Conservation (phyloP, 176 grass and related monocot species). For the Triticum urartu region DNA sequence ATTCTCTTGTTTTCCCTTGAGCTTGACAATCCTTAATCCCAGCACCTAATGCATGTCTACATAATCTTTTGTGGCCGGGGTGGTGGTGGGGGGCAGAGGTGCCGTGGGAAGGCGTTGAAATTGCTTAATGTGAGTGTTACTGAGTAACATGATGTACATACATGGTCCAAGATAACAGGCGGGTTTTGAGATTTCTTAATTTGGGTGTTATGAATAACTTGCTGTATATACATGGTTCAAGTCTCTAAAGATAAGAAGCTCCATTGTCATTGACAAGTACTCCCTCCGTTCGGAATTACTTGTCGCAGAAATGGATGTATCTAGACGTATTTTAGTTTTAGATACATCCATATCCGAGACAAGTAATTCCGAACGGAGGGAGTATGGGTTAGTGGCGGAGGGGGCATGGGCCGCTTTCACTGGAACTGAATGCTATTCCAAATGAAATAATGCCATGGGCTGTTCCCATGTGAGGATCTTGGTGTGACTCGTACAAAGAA, state of each 20-base stretch:
- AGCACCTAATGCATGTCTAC: background rate
- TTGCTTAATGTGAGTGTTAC: background rate
- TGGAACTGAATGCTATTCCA: background rate
- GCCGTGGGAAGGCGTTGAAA: background rate
- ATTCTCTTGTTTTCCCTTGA: background rate
- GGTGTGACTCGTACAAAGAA: background rate
- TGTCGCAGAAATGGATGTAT: no score
- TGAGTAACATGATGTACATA: background rate
- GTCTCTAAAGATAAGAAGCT: background rate
- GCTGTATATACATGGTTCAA: background rate
- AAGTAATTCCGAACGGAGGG: no score
- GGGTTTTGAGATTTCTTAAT: background rate
- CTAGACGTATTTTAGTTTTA: no score
- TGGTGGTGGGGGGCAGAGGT: no score
- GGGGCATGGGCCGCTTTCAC: background rate
- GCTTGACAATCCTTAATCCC: background rate
- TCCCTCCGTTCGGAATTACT: no score
- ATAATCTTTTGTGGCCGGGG: background rate
- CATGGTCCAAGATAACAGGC: background rate
- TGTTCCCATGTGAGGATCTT: background rate
- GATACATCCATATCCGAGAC: no score
- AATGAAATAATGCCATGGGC: background rate
- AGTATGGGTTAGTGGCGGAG: no score
- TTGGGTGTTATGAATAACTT: background rate
- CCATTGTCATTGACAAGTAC: no score